Evolutionary conservation across 73 alveolate genomes (phyloP), one percentile per base, ranked within the genome.

Genomic region (Paramecium octaurelia): DNA sequence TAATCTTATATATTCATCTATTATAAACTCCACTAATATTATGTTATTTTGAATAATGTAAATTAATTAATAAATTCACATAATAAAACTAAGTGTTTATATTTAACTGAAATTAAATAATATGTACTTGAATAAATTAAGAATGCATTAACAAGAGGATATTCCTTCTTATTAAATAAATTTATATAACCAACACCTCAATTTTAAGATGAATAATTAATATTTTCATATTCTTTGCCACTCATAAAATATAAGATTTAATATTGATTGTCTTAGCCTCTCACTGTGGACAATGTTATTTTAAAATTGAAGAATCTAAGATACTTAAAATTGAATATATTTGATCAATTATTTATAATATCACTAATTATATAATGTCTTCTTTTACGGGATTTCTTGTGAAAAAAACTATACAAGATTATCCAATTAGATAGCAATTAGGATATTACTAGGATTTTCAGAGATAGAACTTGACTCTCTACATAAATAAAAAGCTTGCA

Each of bases 351-450:
- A 40, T 40, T 40, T 40, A 18, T 7, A 54, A 16, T 54, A 54
- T 54, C n/a, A n/a, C 20, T 54, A 54, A 54, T 54, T 54, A 4
- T 40, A 7, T 40, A 54, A 64, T 64, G 84, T 44, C 91, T 44
- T 59, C 76, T 42, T 80, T 80, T 35, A 80, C 91, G n/a, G 91
- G 91, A 18, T 80, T 80, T 46, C 57, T 80, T 20, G 91, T 80
- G 27, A 80, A 80, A 64, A 80, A 80, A 80, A 80, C 91, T 11
- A 80, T 80, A 23, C 75, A 80, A 48, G 76, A 42, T 40, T 80
- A 31, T 46, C 91, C 91, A 44, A 46, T 80, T 8, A 42, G 91
- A 48, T 14, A 23, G 44, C n/a, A 80, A 23, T 80, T 48, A 24
- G 34, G 36, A 3, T 44, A 80, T 64, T 80, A 44, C 29, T 18